Evolutionary conservation across 305 asterid genomes (phyloP), one percentile per base, ranked within the genome.

Genomic region (Solanum chacoense): DNA sequence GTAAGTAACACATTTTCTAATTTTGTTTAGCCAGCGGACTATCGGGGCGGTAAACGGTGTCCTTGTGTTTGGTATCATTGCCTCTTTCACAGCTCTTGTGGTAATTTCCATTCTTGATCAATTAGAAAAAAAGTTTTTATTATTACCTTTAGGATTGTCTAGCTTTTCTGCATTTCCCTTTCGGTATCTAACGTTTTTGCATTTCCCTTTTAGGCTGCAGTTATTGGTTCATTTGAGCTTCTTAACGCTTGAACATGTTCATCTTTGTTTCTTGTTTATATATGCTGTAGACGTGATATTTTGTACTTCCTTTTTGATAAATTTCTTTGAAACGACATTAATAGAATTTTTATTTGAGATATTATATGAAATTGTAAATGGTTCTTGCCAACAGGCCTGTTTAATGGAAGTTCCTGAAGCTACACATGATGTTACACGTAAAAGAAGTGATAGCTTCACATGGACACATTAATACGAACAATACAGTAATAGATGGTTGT

Each of bases 31-130:
- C 94, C 99, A 97, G 94, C 91, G 95, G 74, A 86, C 94, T 88
- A 92, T 97, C 71, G 99, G 99, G 63, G 95, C 97, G 7, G 97
- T 95, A 87, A 97, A 97, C 91, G 98, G 98, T 88, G 94, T 84
- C 89, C 92, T 97, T 72, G 95, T 97, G 74, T 85, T 94, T 80
- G 95, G 98, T 89, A 93, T 97, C 87, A 85, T 97, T 80, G 90
- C 92, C 42, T 94, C 98, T 78, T 97, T 97, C 90, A 88, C 95
- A 77, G 93, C 93, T 84, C 98, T 97, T 89, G 98, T 95, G 99
- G 99, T 97, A 95, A 94, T 85, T 89, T 83, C 87, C 63, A 18
- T 38, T 85, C 87, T 89, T 74, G 65, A 36, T 85, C 88, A 50
- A 34, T 28, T 71, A 75, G 6, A 28, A 50, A 18, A 18, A 50